Percentiles rank a stretch among this genome's conserved stretches.
Evolutionary conservation across 305 asterid species (phyloP).

Genomic region (Andrographis paniculata): DNA sequence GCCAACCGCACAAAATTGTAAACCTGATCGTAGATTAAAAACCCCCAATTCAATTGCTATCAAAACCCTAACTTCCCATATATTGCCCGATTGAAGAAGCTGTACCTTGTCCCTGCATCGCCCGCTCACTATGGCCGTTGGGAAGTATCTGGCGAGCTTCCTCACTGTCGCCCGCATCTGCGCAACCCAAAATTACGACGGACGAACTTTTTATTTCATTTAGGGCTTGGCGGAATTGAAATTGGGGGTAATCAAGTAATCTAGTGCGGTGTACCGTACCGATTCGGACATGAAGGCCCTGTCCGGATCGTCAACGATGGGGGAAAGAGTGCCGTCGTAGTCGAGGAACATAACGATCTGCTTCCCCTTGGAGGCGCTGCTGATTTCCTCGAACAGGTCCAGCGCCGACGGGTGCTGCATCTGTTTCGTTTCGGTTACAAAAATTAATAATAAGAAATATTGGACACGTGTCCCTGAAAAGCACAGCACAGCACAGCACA

Average conservation of each 20-base stretch:
- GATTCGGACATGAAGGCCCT: constrained; percentile 84
- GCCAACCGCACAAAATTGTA: constrained; percentile 78
- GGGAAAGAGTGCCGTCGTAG: constrained; percentile 95
- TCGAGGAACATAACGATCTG: constrained; percentile 89
- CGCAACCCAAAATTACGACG: background rate
- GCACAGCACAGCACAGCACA: too few species aligned
- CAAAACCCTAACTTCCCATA: background rate
- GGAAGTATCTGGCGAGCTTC: constrained; percentile 67
- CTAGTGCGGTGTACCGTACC: too few species aligned
- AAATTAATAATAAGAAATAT: background rate
- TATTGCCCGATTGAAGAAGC: background rate
- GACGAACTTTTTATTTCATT: too few species aligned
- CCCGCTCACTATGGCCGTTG: constrained; percentile 92
- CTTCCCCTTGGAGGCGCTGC: constrained; percentile 73
- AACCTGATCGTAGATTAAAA: constrained; percentile 32
- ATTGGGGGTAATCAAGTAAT: background rate
- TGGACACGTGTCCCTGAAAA: background rate
- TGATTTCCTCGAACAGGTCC: constrained; percentile 74
- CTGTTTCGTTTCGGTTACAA: constrained; percentile 29
- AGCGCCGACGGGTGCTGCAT: constrained; percentile 77
- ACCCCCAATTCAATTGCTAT: background rate
- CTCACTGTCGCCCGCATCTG: constrained; percentile 94
- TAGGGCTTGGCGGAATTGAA: background rate
- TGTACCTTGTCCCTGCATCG: constrained; percentile 84
- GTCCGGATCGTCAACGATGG: constrained; percentile 88